These are phyloP conservation scores for Ogataea zsoltii DNA, from an alignment of 805 yeast species.

Conservation along the genomic window DNA sequence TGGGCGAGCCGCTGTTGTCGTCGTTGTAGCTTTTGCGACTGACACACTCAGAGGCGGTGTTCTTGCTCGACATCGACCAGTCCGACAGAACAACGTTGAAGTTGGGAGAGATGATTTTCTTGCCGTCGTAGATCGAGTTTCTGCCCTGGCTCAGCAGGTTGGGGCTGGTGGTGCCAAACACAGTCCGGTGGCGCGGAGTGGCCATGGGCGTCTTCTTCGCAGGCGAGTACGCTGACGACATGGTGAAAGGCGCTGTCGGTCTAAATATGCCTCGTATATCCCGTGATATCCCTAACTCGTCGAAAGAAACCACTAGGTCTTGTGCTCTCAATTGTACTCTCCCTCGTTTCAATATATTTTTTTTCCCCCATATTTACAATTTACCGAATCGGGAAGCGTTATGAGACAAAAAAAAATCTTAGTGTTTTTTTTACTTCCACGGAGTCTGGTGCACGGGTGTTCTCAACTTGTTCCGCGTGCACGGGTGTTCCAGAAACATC, in stretches of 20 bases:
- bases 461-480: too few relatives aligned
- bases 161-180: conserved; percentile 35
- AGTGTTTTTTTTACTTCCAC: too few relatives aligned
- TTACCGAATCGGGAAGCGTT: conserved; percentile 19
- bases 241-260: background rate
- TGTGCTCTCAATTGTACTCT: background rate
- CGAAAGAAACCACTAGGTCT: background rate
- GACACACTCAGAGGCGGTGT: conserved; percentile 1
- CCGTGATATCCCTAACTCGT: background rate
- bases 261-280: background rate
- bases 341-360: conserved; percentile 2
- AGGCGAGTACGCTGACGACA: conserved; percentile 12
- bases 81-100: conserved; percentile 37
- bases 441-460: conserved; percentile 1
- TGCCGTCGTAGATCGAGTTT: conserved; percentile 32
- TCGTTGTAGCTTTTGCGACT: conserved; percentile 7
- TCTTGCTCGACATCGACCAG: conserved; percentile 29
- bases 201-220: conserved; percentile 11
- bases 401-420: background rate
- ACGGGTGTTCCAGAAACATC: too few relatives aligned
- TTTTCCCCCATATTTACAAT: conserved; percentile 16
- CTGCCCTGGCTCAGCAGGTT: conserved; percentile 28
- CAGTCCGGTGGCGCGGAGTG: conserved; percentile 31
- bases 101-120: conserved; percentile 36
- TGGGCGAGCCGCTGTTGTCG: conserved; percentile 26